Percentiles rank a stretch among this genome's conserved stretches.
Evolutionary conservation across 2,329 filamentous ascomycete genomes (phyloP).

Genomic region (Xylaria sp.): DNA sequence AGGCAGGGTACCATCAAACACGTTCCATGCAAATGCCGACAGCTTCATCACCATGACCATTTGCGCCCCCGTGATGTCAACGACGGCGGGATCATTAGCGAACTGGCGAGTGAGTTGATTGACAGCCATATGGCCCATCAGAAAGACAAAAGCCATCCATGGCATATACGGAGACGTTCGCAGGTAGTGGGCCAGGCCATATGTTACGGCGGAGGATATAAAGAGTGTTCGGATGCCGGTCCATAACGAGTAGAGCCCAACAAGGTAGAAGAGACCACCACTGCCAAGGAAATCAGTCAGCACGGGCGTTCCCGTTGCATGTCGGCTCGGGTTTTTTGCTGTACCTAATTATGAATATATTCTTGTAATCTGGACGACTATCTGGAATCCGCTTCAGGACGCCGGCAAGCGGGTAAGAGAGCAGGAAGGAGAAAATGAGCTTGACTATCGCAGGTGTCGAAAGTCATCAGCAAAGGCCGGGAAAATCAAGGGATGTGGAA

Average conservation of each 20-base stretch:
- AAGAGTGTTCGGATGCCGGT: slow-evolving; percentile 80
- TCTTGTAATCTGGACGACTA: slow-evolving; percentile 83
- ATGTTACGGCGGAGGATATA: slow-evolving; percentile 82
- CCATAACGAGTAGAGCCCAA: slow-evolving; percentile 95
- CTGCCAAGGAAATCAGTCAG: slow-evolving; percentile 37
- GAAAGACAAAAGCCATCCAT: slow-evolving; percentile 92
- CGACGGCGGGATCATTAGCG: slow-evolving; percentile 68
- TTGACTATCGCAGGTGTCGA: slow-evolving; percentile 73
- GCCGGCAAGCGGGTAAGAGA: slow-evolving; percentile 91
- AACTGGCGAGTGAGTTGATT: slow-evolving; percentile 87
- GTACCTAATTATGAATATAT: slow-evolving; percentile 83
- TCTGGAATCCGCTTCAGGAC: slow-evolving; percentile 92
- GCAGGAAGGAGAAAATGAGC: slow-evolving; percentile 86
- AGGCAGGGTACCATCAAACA: slow-evolving; percentile 87
- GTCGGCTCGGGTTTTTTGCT: slow-evolving; percentile 35
- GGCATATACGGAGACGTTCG: slow-evolving; percentile 90
- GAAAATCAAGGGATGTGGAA: background rate
- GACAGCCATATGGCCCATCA: slow-evolving; percentile 95
- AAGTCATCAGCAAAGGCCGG: slow-evolving; percentile 26
- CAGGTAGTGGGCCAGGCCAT: slow-evolving; percentile 83
- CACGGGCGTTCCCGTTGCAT: background rate
- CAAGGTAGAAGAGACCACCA: slow-evolving; percentile 78
- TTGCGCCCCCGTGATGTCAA: slow-evolving; percentile 94
- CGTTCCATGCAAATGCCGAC: slow-evolving; percentile 96
- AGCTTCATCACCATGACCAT: slow-evolving; percentile 99